phyloP scores from a whole-genome alignment of 2,329 filamentous ascomycete species.

The Mycosphaerella sp. region DNA sequence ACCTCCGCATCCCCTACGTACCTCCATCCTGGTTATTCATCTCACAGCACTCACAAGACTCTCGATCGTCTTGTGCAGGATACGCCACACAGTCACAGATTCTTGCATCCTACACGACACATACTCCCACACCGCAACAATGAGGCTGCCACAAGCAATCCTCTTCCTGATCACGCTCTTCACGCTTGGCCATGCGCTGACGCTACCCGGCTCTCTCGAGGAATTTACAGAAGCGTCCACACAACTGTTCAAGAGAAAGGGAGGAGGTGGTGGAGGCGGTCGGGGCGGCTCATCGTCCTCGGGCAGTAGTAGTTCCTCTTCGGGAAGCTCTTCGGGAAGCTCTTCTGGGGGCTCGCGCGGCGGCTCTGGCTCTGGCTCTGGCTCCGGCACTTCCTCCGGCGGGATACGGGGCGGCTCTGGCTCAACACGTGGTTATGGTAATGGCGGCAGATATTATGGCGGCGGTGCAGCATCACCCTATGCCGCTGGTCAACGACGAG shows the following conservation, averaged over 20 bases:
- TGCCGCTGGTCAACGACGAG: constrained; percentile 45
- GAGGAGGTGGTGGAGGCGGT: constrained; percentile 42
- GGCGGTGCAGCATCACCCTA: constrained; percentile 61
- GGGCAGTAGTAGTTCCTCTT: constrained; percentile 15
- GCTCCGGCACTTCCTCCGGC: constrained; percentile 14
- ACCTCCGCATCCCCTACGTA: too few species aligned
- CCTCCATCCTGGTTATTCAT: too few species aligned
- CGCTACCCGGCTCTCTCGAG: constrained; percentile 26
- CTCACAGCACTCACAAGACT: background rate
- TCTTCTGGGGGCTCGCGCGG: constrained; percentile 29
- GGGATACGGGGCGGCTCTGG: constrained; percentile 49
- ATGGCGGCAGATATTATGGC: constrained; percentile 54
- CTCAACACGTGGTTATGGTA: constrained; percentile 49
- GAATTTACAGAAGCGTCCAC: constrained; percentile 32
- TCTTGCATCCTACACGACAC: background rate
- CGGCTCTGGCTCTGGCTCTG: constrained; percentile 56
- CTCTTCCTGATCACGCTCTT: constrained; percentile 28
- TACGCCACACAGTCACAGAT: background rate
- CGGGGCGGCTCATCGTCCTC: constrained; percentile 32
- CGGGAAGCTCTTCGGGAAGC: background rate
- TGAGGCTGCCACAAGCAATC: constrained; percentile 27
- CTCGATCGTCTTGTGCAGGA: background rate
- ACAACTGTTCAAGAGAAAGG: constrained; percentile 43
- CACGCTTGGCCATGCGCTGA: constrained; percentile 30
- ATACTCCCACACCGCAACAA: constrained; percentile 15